Conservation (phyloP, 148 eudicot genomes). For the Diospyros lotus region DNA sequence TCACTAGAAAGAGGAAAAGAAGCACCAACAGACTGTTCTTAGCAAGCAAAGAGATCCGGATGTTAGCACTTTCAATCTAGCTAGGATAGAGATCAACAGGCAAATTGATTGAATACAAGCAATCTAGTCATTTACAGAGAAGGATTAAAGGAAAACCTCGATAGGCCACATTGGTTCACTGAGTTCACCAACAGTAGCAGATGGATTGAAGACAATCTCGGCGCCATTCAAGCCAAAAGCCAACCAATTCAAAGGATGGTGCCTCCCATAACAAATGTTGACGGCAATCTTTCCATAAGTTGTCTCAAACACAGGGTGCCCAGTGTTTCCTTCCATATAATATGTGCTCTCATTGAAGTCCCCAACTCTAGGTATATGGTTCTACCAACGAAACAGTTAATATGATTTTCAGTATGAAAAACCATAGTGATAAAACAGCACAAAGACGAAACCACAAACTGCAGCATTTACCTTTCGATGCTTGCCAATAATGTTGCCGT, state of each 20-base stretch:
- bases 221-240: constrained; percentile 98
- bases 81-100: neutral
- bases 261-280: constrained; percentile 96
- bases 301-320: constrained; percentile 96
- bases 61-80: neutral
- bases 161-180: constrained; percentile 99
- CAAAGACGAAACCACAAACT: neutral
- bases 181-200: constrained; percentile 96
- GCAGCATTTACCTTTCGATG: constrained; percentile 66
- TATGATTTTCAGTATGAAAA: neutral
- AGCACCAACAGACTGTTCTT: neutral
- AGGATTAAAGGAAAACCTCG: constrained; percentile 47
- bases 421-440: neutral
- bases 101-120: neutral
- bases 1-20: neutral
- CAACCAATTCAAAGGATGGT: constrained; percentile 95
- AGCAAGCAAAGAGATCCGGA: neutral
- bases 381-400: constrained; percentile 45
- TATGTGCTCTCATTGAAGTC: constrained; percentile 97
- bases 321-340: constrained; percentile 98
- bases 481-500: constrained; percentile 85
- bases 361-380: constrained; percentile 95
- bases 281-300: constrained; percentile 86
- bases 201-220: constrained; percentile 92
- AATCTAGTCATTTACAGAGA: neutral